These are phyloP conservation scores for Colletotrichum truncatum DNA, from an alignment of 2,329 filamentous ascomycete species.

Conservation along the genomic window DNA sequence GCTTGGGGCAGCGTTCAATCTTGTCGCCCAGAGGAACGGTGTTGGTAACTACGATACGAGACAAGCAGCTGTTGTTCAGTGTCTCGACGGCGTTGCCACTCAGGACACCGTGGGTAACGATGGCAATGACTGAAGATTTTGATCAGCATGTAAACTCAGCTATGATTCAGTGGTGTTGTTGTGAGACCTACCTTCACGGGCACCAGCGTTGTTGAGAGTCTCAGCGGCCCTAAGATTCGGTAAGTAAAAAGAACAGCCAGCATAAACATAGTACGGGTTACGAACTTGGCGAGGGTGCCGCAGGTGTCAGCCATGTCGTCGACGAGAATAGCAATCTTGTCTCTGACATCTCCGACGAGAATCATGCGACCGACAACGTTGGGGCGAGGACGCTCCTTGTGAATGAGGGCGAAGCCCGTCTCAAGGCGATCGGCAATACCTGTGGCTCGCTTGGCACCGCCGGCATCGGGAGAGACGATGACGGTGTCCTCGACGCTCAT, in stretches of 20 bases:
- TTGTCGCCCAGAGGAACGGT: conserved; percentile 72
- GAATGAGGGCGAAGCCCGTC: conserved; percentile 85
- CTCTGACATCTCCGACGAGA: conserved; percentile 91
- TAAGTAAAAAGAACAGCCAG: neutral
- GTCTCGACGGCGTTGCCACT: conserved; percentile 89
- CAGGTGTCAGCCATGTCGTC: conserved; percentile 99
- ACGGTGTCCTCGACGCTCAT: conserved; percentile 79
- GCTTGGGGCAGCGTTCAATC: conserved; percentile 78
- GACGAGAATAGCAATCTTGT: conserved; percentile 93
- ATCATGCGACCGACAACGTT: conserved; percentile 93
- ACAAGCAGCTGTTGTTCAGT: conserved; percentile 80
- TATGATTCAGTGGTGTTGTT: neutral
- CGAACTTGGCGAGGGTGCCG: conserved; percentile 85
- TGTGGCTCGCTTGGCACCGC: conserved; percentile 86
- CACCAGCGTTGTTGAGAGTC: conserved; percentile 25
- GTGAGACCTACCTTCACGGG: conserved; percentile 16
- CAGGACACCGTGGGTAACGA: conserved; percentile 94
- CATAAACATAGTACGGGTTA: conserved; percentile 41
- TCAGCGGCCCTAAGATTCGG: conserved; percentile 15
- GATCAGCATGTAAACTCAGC: neutral
- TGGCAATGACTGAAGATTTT: conserved; percentile 72
- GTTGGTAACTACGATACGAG: conserved; percentile 88
- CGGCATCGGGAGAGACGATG: conserved; percentile 87
- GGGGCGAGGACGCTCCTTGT: conserved; percentile 72
- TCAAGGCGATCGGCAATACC: conserved; percentile 87